Evolutionary conservation across 441 rosid genomes (phyloP), one percentile per base, ranked within the genome.

Genomic region (Daphne laureola): DNA sequence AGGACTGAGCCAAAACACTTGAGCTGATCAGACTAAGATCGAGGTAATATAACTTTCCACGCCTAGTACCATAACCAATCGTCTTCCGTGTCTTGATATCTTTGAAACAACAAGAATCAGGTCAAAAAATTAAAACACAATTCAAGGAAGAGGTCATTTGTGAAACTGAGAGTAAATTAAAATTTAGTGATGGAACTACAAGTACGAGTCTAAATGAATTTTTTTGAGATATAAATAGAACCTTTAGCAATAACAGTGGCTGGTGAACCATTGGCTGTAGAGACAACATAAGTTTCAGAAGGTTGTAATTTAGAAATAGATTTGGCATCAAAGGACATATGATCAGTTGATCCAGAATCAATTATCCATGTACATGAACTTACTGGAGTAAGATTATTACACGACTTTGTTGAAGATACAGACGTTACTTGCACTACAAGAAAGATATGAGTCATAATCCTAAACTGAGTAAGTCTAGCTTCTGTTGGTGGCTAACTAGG

Each of bases 11-110:
- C 23, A 18, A 18, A 18, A 18, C 23, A 18, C 23, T 1, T 3
- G 23, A 40, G 14, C 43, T 40, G 11, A 14, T 8, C 1, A 4
- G 12, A 40, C 11, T 14, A 3, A 8, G 12, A 3, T 56, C 57
- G 4, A 63, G 26, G 14, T 55, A 63, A 35, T 56, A 63, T 8
- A 51, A 46, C 41, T 35, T 56, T 2, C 57, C 51, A 3, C n/a
- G 49, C 48, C 21, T 63, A 43, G 12, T 36, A 43, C 26, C 51
- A 49, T 7, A 50, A 6, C 52, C 52, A 56, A 63, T 56, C 13
- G 1, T 63, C 52, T 14, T 35, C 14, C 15, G 12, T 0, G 47
- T 55, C 46, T 43, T 14, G 26, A 46, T 54, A 9, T 54, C 48
- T 47, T 48, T 15, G 21, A 48, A 17, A 5, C 4, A 13, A 17